A percentile compares a stretch with the other conserved stretches of the same genome.
Evolutionary conservation across 768 basidiomycete species (phyloP).

Genomic region (Daedaleopsis sinensis): DNA sequence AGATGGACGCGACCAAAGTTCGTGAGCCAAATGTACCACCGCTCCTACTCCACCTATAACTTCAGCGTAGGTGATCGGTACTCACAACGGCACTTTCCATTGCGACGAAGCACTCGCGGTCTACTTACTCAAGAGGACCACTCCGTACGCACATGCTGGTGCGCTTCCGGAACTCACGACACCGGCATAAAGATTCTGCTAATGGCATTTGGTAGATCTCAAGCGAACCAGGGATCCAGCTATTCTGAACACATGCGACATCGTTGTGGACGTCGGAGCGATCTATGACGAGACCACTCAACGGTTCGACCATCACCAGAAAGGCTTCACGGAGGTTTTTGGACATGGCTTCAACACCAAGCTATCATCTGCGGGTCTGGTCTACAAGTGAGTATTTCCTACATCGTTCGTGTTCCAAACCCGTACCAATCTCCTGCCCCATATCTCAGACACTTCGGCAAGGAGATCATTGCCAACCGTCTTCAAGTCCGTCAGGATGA

Average conservation of each 20-base stretch:
- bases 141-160: constrained; percentile 78
- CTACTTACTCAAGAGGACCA: constrained; percentile 80
- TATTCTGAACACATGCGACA: constrained; percentile 78
- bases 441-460: constrained; percentile 79
- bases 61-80: constrained; percentile 75
- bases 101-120: constrained; percentile 97
- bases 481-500: constrained; percentile 55
- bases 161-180: not conserved
- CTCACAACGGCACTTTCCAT: constrained; percentile 95
- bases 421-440: not conserved
- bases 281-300: constrained; percentile 80
- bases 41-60: not conserved
- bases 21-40: not conserved
- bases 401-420: not conserved
- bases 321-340: constrained; percentile 89
- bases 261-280: constrained; percentile 96
- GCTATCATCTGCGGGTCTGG: constrained; percentile 87
- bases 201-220: constrained; percentile 37
- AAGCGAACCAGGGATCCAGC: constrained; percentile 76
- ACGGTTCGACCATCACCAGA: constrained; percentile 95
- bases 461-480: constrained; percentile 75
- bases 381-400: constrained; percentile 79
- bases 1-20: constrained; percentile 45
- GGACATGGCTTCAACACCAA: constrained; percentile 89
- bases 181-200: not conserved